Conservation (phyloP, 2,329 filamentous ascomycete species). For the Aspergillus spinulosporus region DNA sequence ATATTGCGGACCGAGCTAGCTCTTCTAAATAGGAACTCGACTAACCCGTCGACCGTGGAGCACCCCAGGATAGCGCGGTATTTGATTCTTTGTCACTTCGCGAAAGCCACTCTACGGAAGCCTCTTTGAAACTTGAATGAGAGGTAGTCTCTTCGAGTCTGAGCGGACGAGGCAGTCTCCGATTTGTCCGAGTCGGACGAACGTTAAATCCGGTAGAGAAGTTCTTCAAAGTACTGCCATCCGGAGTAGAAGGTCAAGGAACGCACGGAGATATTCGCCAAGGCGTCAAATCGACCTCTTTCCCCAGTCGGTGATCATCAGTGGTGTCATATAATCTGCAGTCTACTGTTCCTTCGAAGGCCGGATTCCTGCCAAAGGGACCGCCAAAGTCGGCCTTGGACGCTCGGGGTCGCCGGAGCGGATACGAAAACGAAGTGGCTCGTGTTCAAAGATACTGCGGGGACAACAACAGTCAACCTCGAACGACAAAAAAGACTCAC, state of each 20-base stretch:
- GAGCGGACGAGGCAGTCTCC: neutral
- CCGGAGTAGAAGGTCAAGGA: too few relatives aligned
- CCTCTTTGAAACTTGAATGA: neutral
- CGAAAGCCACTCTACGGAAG: neutral
- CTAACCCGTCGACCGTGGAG: neutral
- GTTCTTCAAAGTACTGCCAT: too few relatives aligned
- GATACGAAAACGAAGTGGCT: neutral
- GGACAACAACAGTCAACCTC: neutral
- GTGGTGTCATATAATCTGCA: neutral
- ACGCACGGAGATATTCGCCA: neutral
- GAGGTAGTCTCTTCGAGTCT: too few relatives aligned
- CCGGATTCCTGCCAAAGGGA: too few relatives aligned
- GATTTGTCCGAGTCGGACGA: slow-evolving; percentile 1
- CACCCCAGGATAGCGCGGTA: neutral
- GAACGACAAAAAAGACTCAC: neutral
- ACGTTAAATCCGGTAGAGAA: too few relatives aligned
- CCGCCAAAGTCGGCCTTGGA: neutral
- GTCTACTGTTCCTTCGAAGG: neutral
- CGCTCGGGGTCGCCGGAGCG: neutral
- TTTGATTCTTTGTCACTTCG: neutral
- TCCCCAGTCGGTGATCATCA: neutral
- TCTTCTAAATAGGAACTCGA: neutral
- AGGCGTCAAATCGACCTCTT: slow-evolving; percentile 1
- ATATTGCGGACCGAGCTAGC: neutral
- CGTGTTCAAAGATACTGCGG: neutral